These are phyloP conservation scores for Panicum hallii DNA, from an alignment of 202 grass and related monocot species.

Conservation along the genomic window DNA sequence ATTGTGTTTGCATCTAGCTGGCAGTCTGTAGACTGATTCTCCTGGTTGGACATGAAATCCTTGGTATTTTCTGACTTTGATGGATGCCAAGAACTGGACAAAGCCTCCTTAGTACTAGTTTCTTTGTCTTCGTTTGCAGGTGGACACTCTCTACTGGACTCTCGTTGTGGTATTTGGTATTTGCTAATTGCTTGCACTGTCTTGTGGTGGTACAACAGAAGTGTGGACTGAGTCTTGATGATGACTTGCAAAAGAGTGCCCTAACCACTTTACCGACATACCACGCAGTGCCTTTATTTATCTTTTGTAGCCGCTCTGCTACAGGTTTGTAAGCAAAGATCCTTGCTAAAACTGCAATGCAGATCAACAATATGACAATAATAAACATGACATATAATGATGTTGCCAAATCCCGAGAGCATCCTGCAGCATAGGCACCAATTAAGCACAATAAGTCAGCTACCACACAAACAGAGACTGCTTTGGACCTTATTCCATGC, in stretches of 20 bases:
- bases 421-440: constrained; percentile 49
- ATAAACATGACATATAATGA: constrained; percentile 46
- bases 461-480: constrained; percentile 43
- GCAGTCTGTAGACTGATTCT: not conserved
- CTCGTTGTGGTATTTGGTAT: not conserved
- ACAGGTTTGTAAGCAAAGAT: constrained; percentile 4
- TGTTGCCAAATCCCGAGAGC: constrained; percentile 32
- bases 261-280: not conserved
- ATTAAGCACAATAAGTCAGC: constrained; percentile 36
- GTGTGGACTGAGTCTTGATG: not conserved
- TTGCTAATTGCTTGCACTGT: not conserved
- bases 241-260: not conserved
- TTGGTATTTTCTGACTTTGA: not conserved
- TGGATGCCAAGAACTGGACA: not conserved
- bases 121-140: not conserved
- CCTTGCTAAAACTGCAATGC: constrained; percentile 13
- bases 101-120: not conserved
- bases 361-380: constrained; percentile 31
- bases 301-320: not conserved
- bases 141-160: not conserved
- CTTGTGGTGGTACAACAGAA: too few relatives aligned
- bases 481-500: constrained; percentile 51
- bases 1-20: not conserved
- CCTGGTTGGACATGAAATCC: not conserved
- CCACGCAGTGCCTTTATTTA: not conserved